Evolutionary conservation across 78 protist genomes (phyloP).

Genomic region (slime mould (Dictyostelium discoideum)): DNA sequence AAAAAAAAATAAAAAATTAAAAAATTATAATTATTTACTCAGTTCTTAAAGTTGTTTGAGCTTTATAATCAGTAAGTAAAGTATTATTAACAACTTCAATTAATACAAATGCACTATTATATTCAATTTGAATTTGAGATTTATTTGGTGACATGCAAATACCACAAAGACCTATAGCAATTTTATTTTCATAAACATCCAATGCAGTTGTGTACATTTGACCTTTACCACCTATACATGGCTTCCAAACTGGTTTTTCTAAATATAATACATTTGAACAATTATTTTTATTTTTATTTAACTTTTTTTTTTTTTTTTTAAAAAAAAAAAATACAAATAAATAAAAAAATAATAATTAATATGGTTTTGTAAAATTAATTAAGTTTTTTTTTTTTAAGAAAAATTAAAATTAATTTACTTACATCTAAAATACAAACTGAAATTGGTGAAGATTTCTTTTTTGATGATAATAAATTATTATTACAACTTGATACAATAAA

Average conservation of each 20-base stretch:
- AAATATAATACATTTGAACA: slow-evolving; percentile 22
- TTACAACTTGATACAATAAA: slow-evolving; percentile 52
- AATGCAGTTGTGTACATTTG: slow-evolving; percentile 52
- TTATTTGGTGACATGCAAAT: slow-evolving; percentile 49
- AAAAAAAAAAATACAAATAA: too few species aligned
- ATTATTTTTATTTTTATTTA: background rate
- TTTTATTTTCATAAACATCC: background rate
- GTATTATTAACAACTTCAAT: background rate
- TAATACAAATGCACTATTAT: slow-evolving; percentile 37
- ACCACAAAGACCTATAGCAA: slow-evolving; percentile 28
- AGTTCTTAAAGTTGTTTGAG: slow-evolving; percentile 13
- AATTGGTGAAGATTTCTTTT: slow-evolving; percentile 32
- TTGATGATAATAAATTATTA: slow-evolving; percentile 20
- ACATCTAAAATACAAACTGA: slow-evolving; percentile 62
- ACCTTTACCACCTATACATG: slow-evolving; percentile 52
- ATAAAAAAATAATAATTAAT: too few species aligned
- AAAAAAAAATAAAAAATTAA: background rate
- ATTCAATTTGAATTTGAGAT: slow-evolving; percentile 27
- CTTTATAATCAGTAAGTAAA: background rate
- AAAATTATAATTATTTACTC: background rate
- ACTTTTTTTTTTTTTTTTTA: background rate
- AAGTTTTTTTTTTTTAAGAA: too few species aligned
- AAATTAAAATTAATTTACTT: background rate
- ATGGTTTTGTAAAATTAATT: too few species aligned
- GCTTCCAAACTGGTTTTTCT: background rate